Evolutionary conservation across 345 rosid species (phyloP).

Genomic region (Euphorbia lathyris): DNA sequence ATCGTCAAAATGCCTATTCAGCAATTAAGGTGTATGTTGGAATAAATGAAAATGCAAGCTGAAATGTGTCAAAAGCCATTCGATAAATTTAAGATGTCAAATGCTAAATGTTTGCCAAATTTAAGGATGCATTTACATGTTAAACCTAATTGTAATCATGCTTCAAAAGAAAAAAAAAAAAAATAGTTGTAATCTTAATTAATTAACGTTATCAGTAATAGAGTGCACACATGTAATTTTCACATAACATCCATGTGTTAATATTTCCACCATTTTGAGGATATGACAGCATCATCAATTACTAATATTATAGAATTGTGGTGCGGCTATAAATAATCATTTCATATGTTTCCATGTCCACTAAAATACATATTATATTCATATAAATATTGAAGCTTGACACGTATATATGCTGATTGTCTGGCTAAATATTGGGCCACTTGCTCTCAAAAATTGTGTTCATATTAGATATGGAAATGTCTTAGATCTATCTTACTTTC

Average conservation of each 20-base stretch:
- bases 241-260: too few relatives aligned
- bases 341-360: background rate
- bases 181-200: too few relatives aligned
- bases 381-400: background rate
- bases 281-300: background rate
- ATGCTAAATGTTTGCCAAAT: too few relatives aligned
- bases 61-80: too few relatives aligned
- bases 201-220: background rate
- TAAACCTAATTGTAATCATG: too few relatives aligned
- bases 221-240: background rate
- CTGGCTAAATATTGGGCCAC: conserved; percentile 9
- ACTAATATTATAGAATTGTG: background rate
- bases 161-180: too few relatives aligned
- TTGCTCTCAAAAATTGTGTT: conserved; percentile 1
- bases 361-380: background rate
- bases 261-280: background rate
- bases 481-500: conserved; percentile 5
- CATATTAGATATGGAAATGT: too few relatives aligned
- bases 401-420: background rate
- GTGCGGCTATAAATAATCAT: background rate
- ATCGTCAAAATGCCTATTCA: too few relatives aligned
- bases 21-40: too few relatives aligned
- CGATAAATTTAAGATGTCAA: too few relatives aligned
- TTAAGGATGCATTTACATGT: too few relatives aligned
- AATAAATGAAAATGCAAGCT: too few relatives aligned